Percentiles rank a stretch among this genome's conserved stretches.
Conservation (phyloP, 805 yeast genomes). For the Monosporozyma aquatica region DNA sequence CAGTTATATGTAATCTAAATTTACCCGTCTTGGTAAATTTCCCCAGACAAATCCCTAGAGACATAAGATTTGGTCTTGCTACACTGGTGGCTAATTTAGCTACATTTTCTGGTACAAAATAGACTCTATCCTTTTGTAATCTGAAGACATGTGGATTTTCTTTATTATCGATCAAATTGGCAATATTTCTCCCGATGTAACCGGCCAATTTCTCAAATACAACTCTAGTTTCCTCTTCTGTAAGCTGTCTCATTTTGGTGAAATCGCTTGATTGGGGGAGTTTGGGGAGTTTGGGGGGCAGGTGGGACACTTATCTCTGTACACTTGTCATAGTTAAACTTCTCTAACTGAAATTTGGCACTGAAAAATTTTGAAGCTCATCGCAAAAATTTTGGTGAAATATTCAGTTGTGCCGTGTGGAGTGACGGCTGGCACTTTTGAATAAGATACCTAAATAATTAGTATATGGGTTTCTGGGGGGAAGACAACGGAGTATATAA, state of each 20-base stretch:
- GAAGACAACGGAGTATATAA: too few species aligned
- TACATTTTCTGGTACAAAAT: constrained; percentile 75
- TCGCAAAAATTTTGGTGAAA: background rate
- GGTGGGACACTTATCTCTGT: too few species aligned
- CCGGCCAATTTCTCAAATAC: constrained; percentile 94
- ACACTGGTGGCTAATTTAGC: constrained; percentile 86
- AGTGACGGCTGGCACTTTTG: too few species aligned
- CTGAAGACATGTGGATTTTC: constrained; percentile 86
- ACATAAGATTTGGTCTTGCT: constrained; percentile 82
- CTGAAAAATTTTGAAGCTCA: constrained; percentile 1
- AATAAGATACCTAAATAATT: too few species aligned
- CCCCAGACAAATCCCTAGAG: constrained; percentile 88
- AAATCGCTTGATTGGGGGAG: background rate
- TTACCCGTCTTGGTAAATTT: constrained; percentile 97
- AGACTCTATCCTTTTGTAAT: constrained; percentile 91
- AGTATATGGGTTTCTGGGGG: too few species aligned
- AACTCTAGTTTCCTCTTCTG: constrained; percentile 93
- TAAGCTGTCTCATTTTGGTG: constrained; percentile 72
- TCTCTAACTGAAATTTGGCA: background rate
- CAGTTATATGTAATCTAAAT: constrained; percentile 90
- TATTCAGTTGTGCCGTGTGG: background rate
- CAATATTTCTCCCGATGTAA: constrained; percentile 92
- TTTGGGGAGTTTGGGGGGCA: too few species aligned
- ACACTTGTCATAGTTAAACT: too few species aligned
- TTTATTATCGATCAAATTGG: constrained; percentile 73